These are phyloP conservation scores for Citrus maxima DNA, from an alignment of 345 rosid genomes.

Conservation along the genomic window DNA sequence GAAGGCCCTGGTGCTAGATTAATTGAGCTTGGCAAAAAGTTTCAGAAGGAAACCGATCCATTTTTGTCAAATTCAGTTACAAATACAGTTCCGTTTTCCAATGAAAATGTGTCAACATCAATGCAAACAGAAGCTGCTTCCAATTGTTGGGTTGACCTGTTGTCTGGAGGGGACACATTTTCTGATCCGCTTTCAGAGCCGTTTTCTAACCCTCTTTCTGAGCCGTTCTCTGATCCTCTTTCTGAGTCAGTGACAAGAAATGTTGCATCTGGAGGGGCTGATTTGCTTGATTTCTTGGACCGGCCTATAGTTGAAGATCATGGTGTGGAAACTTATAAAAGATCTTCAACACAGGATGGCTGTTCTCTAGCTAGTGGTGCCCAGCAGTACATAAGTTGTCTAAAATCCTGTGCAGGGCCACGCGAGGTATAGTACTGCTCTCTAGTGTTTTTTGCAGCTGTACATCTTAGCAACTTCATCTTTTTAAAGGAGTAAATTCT, in stretches of 20 bases:
- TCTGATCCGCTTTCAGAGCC: too few species aligned
- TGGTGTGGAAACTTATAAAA: constrained; percentile 40
- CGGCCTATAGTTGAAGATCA: constrained; percentile 51
- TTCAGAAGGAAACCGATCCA: too few species aligned
- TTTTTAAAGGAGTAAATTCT: not conserved
- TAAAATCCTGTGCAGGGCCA: constrained; percentile 59
- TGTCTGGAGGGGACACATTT: constrained; percentile 15
- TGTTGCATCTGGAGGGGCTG: constrained; percentile 38
- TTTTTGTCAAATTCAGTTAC: too few species aligned
- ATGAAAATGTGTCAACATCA: too few species aligned
- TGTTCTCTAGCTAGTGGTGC: constrained; percentile 41
- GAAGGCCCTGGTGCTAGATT: too few species aligned
- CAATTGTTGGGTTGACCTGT: too few species aligned
- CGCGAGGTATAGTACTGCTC: constrained; percentile 50
- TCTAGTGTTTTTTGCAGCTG: constrained; percentile 2
- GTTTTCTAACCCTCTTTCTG: constrained; percentile 44
- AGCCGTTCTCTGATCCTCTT: constrained; percentile 48
- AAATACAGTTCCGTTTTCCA: too few species aligned
- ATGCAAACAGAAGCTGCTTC: too few species aligned
- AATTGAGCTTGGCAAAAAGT: too few species aligned
- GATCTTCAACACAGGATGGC: constrained; percentile 37
- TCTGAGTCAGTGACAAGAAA: constrained; percentile 48
- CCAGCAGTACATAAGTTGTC: constrained; percentile 55
- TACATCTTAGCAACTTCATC: not conserved
- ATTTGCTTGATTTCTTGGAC: constrained; percentile 76